A percentile compares a stretch with the other conserved stretches of the same genome.
Conservation (phyloP, 1,284 basidiomycete genomes). For the Leccinum pachyderme region DNA sequence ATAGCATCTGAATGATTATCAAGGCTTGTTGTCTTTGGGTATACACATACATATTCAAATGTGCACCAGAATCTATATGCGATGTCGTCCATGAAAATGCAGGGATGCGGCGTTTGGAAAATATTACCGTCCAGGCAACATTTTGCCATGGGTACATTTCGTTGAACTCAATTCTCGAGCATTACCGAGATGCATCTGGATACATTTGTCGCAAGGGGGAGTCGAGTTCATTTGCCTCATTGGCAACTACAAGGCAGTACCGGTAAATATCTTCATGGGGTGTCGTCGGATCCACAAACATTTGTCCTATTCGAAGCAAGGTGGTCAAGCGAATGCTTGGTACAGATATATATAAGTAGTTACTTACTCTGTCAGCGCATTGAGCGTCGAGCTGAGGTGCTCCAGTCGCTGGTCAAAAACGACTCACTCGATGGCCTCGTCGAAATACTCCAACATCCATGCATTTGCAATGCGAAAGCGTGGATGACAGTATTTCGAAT, state of each 20-base stretch:
- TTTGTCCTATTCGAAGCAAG: background rate
- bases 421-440: background rate
- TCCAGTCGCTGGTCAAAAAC: background rate
- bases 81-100: background rate
- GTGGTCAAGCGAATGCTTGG: background rate
- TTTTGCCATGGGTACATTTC: conserved; percentile 4
- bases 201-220: conserved; percentile 35
- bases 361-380: background rate
- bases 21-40: background rate
- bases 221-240: conserved; percentile 29
- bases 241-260: conserved; percentile 37
- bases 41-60: background rate
- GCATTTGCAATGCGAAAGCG: background rate
- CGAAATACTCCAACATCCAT: background rate
- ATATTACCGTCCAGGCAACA: conserved; percentile 27
- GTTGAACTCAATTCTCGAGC: background rate
- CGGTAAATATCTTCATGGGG: conserved; percentile 39
- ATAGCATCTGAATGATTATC: background rate
- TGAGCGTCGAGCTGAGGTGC: background rate
- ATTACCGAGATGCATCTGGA: background rate
- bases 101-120: conserved; percentile 14
- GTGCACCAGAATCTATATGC: background rate
- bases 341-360: background rate
- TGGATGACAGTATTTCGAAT: background rate
- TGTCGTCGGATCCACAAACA: conserved; percentile 9